These are phyloP conservation scores for Fusarium foetens DNA, from an alignment of 2,329 filamentous ascomycete genomes.

Conservation along the genomic window DNA sequence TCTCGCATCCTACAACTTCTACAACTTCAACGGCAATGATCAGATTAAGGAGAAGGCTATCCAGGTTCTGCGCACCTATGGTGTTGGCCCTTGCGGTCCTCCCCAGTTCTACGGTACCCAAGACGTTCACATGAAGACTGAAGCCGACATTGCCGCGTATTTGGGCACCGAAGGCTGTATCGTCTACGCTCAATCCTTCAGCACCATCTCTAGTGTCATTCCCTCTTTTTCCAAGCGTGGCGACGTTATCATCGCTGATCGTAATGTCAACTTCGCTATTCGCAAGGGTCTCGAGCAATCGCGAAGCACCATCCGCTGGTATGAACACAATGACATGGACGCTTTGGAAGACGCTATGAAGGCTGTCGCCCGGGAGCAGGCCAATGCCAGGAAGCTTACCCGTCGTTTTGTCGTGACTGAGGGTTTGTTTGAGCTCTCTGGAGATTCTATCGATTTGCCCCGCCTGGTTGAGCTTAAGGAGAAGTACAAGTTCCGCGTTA, in stretches of 20 bases:
- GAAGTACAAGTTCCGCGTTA: conserved; percentile 97
- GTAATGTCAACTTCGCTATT: conserved; percentile 91
- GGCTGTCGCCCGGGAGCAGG: conserved; percentile 88
- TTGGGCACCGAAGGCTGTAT: conserved; percentile 90
- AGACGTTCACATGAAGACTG: conserved; percentile 97
- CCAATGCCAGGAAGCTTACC: conserved; percentile 84
- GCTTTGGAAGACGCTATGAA: conserved; percentile 88
- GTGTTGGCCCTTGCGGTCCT: conserved; percentile 94
- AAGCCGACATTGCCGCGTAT: conserved; percentile 91
- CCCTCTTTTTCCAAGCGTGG: conserved; percentile 97
- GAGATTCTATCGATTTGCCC: conserved; percentile 85
- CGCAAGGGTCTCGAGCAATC: conserved; percentile 95
- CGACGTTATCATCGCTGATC: conserved; percentile 96
- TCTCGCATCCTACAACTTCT: conserved; percentile 95
- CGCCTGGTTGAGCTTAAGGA: conserved; percentile 93
- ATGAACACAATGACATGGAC: conserved; percentile 94
- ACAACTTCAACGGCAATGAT: conserved; percentile 95
- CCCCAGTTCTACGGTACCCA: conserved; percentile 99
- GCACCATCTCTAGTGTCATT: conserved; percentile 95
- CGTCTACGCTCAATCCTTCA: conserved; percentile 95
- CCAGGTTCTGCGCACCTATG: conserved; percentile 91
- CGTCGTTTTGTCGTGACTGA: conserved; percentile 96
- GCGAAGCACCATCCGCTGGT: conserved; percentile 91
- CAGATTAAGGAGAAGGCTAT: conserved; percentile 95
- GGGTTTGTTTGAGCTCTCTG: conserved; percentile 89